Evolutionary conservation across 306 rosid genomes (phyloP).

Genomic region (Fagus sylvatica): DNA sequence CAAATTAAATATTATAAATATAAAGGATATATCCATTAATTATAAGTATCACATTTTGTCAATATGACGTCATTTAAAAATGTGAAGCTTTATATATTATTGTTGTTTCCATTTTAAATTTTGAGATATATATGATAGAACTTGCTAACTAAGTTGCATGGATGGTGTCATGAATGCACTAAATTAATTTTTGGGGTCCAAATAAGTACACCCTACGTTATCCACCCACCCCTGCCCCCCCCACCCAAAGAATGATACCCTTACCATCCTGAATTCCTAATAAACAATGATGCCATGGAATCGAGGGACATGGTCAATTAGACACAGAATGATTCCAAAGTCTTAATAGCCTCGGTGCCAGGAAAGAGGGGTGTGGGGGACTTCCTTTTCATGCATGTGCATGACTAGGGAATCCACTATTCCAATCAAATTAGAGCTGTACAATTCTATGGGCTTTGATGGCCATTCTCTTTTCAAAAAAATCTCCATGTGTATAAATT

Average conservation of each 20-base stretch:
- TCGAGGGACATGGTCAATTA: slow-evolving; percentile 8
- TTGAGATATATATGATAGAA: not conserved
- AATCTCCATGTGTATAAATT: not conserved
- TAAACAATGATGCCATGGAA: slow-evolving; percentile 2
- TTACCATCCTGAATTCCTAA: not conserved
- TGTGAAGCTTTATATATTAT: not conserved
- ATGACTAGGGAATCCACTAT: slow-evolving; percentile 24
- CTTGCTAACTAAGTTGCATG: not conserved
- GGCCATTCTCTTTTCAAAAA: slow-evolving; percentile 17
- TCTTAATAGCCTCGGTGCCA: slow-evolving; percentile 7
- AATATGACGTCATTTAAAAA: no score
- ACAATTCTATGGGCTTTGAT: not conserved
- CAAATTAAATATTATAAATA: no score
- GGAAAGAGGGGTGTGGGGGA: not conserved
- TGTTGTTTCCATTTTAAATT: not conserved
- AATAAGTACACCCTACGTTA: not conserved
- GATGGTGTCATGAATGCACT: not conserved
- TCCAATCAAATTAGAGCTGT: not conserved
- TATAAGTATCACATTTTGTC: no score
- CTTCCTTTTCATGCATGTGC: slow-evolving; percentile 9
- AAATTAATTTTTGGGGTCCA: not conserved
- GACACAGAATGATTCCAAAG: slow-evolving; percentile 6
- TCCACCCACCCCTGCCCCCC: no score
- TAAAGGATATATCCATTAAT: no score
- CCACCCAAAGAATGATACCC: not conserved